These are phyloP conservation scores for Colletotrichum brevisporum DNA, from an alignment of 2,329 filamentous ascomycete species.

Conservation along the genomic window DNA sequence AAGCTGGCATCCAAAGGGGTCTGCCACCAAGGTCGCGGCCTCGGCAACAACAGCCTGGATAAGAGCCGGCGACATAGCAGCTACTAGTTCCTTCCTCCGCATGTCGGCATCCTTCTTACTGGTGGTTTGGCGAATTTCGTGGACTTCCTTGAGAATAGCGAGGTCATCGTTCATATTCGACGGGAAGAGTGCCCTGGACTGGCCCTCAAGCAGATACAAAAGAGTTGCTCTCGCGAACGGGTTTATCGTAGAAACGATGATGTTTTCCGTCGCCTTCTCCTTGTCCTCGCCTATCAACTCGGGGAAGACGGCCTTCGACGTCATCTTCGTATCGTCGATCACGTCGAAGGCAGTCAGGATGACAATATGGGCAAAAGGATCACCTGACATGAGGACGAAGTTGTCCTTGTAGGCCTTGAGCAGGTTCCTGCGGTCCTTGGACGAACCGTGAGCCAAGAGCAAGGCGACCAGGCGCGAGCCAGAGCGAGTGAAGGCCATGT, in stretches of 20 bases:
- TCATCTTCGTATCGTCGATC: constrained; percentile 93
- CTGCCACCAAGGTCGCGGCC: constrained; percentile 77
- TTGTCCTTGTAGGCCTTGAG: constrained; percentile 93
- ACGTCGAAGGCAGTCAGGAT: constrained; percentile 91
- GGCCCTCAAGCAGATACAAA: constrained; percentile 84
- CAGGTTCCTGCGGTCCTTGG: constrained; percentile 93
- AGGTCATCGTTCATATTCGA: constrained; percentile 75
- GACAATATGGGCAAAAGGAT: constrained; percentile 83
- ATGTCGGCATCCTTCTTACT: constrained; percentile 91
- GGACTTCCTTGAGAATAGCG: constrained; percentile 81
- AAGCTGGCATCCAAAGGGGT: constrained; percentile 89
- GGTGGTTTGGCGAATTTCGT: constrained; percentile 83
- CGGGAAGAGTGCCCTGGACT: constrained; percentile 73
- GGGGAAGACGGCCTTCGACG: constrained; percentile 86
- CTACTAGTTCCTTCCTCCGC: constrained; percentile 82
- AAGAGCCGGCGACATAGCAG: constrained; percentile 80
- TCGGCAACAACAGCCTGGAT: constrained; percentile 80
- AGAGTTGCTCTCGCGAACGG: constrained; percentile 76
- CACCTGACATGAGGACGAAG: constrained; percentile 86
- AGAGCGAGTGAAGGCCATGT: constrained; percentile 94
- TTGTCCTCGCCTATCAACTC: constrained; percentile 84
- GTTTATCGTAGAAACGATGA: constrained; percentile 76
- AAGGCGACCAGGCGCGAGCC: constrained; percentile 87
- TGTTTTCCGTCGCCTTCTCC: constrained; percentile 73
- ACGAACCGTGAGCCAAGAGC: constrained; percentile 84